Conservation (phyloP, 2,329 filamentous ascomycete genomes). For the Sclerotinia spermophila region DNA sequence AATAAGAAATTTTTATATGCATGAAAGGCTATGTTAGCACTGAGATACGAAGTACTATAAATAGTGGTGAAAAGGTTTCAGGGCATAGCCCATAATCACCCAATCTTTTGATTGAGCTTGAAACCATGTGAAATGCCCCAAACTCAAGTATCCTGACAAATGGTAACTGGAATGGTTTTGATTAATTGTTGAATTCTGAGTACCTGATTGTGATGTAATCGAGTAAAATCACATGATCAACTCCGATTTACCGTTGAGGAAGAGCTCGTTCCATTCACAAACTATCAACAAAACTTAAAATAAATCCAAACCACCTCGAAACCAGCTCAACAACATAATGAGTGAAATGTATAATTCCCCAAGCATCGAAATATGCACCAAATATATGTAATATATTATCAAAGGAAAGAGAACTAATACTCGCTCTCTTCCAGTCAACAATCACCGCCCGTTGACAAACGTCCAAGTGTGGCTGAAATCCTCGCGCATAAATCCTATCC, state of each 20-base stretch:
- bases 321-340: neutral
- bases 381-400: neutral
- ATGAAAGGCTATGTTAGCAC: neutral
- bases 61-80: neutral
- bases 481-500: constrained; percentile 63
- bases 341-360: neutral
- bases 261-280: neutral
- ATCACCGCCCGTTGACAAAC: constrained; percentile 17
- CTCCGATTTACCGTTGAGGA: neutral
- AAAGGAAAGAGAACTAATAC: neutral
- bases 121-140: neutral
- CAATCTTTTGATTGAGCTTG: neutral
- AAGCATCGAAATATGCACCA: neutral
- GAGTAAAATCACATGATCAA: neutral
- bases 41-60: neutral
- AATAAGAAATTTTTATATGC: neutral
- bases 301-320: neutral
- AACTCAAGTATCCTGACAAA: neutral
- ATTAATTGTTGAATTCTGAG: neutral
- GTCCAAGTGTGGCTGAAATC: constrained; percentile 53
- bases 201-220: neutral
- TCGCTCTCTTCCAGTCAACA: constrained; percentile 7
- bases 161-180: neutral
- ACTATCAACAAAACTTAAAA: neutral
- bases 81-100: neutral